phyloP scores from a whole-genome alignment of 1,284 basidiomycete genomes.

The Gymnopus androsaceus region DNA sequence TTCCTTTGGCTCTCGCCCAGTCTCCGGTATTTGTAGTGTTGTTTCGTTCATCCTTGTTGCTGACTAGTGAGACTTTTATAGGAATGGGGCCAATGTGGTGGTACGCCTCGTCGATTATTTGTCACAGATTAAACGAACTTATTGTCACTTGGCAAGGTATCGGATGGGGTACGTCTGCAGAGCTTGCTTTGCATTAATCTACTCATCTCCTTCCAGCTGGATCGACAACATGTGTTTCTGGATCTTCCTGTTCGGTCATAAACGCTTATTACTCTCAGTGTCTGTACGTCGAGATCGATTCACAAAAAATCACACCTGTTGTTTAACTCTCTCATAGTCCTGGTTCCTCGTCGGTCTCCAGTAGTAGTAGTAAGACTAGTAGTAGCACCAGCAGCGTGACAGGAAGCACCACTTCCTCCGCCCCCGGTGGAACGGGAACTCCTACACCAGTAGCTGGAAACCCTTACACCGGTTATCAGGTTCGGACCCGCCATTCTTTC shows the following conservation, averaged over 20 bases:
- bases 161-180: conserved; percentile 45
- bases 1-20: conserved; percentile 49
- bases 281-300: conserved; percentile 38
- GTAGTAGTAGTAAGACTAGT: too few species aligned
- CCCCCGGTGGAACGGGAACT: conserved; percentile 28
- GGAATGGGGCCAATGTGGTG: conserved; percentile 49
- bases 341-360: conserved; percentile 24
- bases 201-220: conserved; percentile 36
- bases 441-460: conserved; percentile 48
- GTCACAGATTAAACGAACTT: too few species aligned
- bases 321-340: conserved; percentile 26
- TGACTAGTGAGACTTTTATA: conserved; percentile 1
- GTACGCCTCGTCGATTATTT: too few species aligned
- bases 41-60: background rate
- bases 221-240: conserved; percentile 47
- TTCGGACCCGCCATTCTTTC: conserved; percentile 21
- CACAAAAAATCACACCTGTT: background rate
- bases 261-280: conserved; percentile 63
- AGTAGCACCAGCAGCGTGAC: conserved; percentile 10
- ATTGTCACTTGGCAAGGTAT: too few species aligned
- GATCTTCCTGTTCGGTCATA: conserved; percentile 39
- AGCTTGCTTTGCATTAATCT: background rate
- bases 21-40: conserved; percentile 26
- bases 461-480: conserved; percentile 51
- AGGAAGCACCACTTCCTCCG: conserved; percentile 23